Base-by-base conservation (phyloP, 257 asterid genomes). In the Jaltomata sinuosa region DNA sequence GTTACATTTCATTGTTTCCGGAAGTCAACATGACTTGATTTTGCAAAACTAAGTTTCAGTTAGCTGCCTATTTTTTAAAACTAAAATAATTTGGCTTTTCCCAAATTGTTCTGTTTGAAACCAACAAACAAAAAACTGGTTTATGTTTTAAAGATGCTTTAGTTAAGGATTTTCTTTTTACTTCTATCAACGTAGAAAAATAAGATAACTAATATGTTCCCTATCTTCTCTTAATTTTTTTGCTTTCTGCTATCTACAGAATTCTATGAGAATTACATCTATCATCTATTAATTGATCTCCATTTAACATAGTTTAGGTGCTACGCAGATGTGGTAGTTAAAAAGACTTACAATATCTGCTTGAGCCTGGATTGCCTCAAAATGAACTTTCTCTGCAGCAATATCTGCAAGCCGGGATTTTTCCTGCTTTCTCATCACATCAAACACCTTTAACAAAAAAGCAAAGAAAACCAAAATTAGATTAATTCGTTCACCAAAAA, bases 371-470 rank as follows among this genome's bases (percentile, higher is more conserved):
- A 92, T 88, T 53, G 97, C 97, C 65, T 90, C 97, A 84, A 76
- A 93, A 86, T 94, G 89, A n/a, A 92, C 92, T 90, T 90, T 94
- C 90, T 96, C 98, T 0, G 99, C 98, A 0, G 85, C 92, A 91
- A 93, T 83, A 87, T 96, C 99, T 6, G 92, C 88, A 57, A 89
- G 91, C 86, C 99, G 91, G 10, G 90, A 69, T 77, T 93, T 93
- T 68, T 96, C 99, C 91, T 96, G 99, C 92, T 91, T 89, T 84
- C 98, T 92, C 99, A 94, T 96, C 57, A 96, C 85, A 36, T 93
- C 96, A 69, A 93, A 96, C 62, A 92, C 95, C 99, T 96, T 85
- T 79, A 84, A 34, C 81, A 34, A 50, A 76, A 36, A 82, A 40
- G 31, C 57, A 83, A 22, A 54, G n/a, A 42, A 79, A 40, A 53